Percentiles rank a stretch among this genome's conserved stretches.
Evolutionary conservation across 768 basidiomycete genomes (phyloP).

Genomic region (Leccinum variicolor): DNA sequence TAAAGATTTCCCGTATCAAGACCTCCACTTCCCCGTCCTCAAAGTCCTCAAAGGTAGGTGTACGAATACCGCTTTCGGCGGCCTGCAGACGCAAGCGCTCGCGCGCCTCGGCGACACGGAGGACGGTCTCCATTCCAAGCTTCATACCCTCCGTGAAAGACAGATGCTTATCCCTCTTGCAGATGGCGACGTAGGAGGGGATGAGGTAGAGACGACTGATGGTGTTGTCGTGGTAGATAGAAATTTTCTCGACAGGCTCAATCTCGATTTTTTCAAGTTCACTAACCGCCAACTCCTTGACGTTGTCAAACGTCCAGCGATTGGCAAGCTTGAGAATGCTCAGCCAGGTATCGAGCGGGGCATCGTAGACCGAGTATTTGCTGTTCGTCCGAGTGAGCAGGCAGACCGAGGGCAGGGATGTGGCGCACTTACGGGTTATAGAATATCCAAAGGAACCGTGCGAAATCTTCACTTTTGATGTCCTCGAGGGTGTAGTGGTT

Average conservation of each 20-base stretch:
- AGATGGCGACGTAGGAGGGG: conserved; percentile 34
- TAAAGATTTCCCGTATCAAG: conserved; percentile 28
- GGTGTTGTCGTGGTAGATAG: conserved; percentile 36
- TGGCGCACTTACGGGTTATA: conserved; percentile 52
- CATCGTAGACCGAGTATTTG: conserved; percentile 38
- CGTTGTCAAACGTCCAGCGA: conserved; percentile 38
- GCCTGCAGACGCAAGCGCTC: conserved; percentile 37
- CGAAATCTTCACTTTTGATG: conserved; percentile 46
- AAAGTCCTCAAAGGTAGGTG: conserved; percentile 32
- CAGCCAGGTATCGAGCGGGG: conserved; percentile 39
- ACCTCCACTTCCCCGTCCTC: conserved; percentile 27
- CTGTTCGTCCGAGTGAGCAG: conserved; percentile 15
- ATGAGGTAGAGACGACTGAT: conserved; percentile 35
- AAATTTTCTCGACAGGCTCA: conserved; percentile 35
- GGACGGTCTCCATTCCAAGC: conserved; percentile 39
- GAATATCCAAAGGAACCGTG: conserved; percentile 58
- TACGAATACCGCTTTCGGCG: conserved; percentile 30
- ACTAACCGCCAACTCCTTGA: conserved; percentile 37
- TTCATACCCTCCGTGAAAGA: conserved; percentile 38
- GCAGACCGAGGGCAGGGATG: not conserved
- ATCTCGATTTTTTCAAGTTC: conserved; percentile 38
- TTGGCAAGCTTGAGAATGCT: conserved; percentile 38
- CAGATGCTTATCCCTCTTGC: conserved; percentile 36
- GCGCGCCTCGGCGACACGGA: conserved; percentile 37
- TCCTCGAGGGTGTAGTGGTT: conserved; percentile 40